A percentile compares a stretch with the other conserved stretches of the same genome.
Evolutionary conservation across 768 basidiomycete genomes (phyloP).

Genomic region (Suillus subaureus): DNA sequence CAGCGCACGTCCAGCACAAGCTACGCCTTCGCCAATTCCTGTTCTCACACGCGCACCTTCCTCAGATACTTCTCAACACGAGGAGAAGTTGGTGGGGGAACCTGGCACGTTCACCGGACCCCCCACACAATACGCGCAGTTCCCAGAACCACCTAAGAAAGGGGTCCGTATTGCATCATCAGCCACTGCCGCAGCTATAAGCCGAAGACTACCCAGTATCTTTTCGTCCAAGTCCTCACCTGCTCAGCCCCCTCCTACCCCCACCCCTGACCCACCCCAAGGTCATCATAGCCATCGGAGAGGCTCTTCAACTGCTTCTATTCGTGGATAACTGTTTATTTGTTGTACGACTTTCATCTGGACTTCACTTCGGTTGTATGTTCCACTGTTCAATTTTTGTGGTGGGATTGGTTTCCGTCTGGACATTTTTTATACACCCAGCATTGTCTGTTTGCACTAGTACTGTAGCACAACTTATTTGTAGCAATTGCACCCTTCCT

Average conservation of each 20-base stretch:
- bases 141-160: slow-evolving; percentile 68
- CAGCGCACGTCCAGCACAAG: slow-evolving; percentile 42
- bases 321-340: slow-evolving; percentile 27
- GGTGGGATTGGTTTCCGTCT: slow-evolving; percentile 27
- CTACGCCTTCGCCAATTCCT: slow-evolving; percentile 42
- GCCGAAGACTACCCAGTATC: slow-evolving; percentile 70
- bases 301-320: slow-evolving; percentile 44
- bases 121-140: slow-evolving; percentile 68
- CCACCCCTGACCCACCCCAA: slow-evolving; percentile 24
- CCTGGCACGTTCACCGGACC: slow-evolving; percentile 62
- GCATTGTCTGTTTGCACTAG: slow-evolving; percentile 16
- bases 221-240: slow-evolving; percentile 55
- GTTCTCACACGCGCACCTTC: slow-evolving; percentile 57
- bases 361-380: slow-evolving; percentile 16
- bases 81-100: slow-evolving; percentile 44
- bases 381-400: slow-evolving; percentile 16
- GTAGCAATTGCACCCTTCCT: background rate
- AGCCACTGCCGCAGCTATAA: slow-evolving; percentile 50
- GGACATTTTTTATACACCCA: slow-evolving; percentile 21
- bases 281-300: slow-evolving; percentile 40
- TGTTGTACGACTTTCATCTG: slow-evolving; percentile 10
- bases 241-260: slow-evolving; percentile 35
- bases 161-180: slow-evolving; percentile 40
- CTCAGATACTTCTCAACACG: slow-evolving; percentile 48
- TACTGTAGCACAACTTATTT: slow-evolving; percentile 19